Conservation (phyloP, 2,329 filamentous ascomycete species). For the Clathrospora elynae region DNA sequence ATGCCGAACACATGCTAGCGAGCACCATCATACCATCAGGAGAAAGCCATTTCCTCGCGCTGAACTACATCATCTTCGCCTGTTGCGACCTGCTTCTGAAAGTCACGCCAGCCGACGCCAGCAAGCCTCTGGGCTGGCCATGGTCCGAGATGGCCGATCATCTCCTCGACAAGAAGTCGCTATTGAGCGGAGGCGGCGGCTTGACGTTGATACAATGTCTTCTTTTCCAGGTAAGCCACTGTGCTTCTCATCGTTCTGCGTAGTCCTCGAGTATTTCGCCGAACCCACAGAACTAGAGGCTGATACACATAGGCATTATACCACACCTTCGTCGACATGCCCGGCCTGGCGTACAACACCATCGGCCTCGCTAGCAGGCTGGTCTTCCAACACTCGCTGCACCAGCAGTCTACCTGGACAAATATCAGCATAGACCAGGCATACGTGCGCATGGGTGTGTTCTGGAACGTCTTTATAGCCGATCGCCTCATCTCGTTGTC, state of each 20-base stretch:
- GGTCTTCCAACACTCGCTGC: conserved; percentile 36
- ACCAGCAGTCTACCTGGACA: conserved; percentile 32
- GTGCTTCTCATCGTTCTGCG: too few species aligned
- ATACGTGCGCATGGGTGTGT: conserved; percentile 33
- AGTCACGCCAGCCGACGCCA: conserved; percentile 3
- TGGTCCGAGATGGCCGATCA: conserved; percentile 40
- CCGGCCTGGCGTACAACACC: conserved; percentile 37
- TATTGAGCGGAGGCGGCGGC: conserved; percentile 27
- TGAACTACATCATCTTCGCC: conserved; percentile 41
- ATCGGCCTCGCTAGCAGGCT: conserved; percentile 38
- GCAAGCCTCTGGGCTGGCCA: conserved; percentile 33
- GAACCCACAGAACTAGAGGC: too few species aligned
- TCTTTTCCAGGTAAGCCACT: conserved; percentile 35
- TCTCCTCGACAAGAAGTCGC: conserved; percentile 31
- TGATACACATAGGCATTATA: conserved; percentile 35
- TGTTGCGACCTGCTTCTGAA: conserved; percentile 24
- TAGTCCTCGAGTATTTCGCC: too few species aligned
- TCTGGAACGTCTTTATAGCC: conserved; percentile 37
- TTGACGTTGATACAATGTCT: conserved; percentile 36
- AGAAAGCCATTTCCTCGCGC: conserved; percentile 34
- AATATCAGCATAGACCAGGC: conserved; percentile 19
- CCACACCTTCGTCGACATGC: conserved; percentile 31
- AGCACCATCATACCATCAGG: conserved; percentile 17
- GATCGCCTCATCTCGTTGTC: conserved; percentile 40
- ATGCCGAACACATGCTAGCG: conserved; percentile 32